A percentile compares a stretch with the other conserved stretches of the same genome.
Conservation (phyloP, 768 basidiomycete species). For the Artomyces pyxidatus region DNA sequence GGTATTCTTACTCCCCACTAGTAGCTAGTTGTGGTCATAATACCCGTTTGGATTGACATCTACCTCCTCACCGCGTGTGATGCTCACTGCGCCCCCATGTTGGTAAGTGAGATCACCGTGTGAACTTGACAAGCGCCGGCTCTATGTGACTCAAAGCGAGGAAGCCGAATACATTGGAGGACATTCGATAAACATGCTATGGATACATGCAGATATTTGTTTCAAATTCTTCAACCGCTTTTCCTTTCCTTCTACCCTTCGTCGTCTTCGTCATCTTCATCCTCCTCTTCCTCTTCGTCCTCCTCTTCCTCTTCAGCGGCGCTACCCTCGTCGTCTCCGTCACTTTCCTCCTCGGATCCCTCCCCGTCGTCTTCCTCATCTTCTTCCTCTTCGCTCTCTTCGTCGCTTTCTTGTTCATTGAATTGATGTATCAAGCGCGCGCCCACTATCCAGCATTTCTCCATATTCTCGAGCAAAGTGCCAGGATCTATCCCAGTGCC, state of each 20-base stretch:
- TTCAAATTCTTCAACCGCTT: constrained; percentile 9
- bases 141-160: no score
- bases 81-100: no score
- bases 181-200: no score
- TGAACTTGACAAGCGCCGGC: no score
- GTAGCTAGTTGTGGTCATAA: no score
- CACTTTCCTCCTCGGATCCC: constrained; percentile 5
- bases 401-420: constrained; percentile 63
- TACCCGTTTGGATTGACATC: no score
- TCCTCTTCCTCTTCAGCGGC: constrained; percentile 21
- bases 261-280: neutral
- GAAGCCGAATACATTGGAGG: no score
- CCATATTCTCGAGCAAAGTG: constrained; percentile 42
- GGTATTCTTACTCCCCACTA: neutral
- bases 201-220: constrained; percentile 5
- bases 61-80: no score
- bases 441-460: constrained; percentile 64
- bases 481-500: constrained; percentile 39
- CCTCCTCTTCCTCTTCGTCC: constrained; percentile 23
- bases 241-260: neutral
- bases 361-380: constrained; percentile 15
- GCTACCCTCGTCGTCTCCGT: constrained; percentile 20
- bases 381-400: constrained; percentile 27
- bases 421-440: constrained; percentile 75
- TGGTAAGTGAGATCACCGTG: no score